These are phyloP conservation scores for Rhinocladiella similis DNA, from an alignment of 2,329 filamentous ascomycete species.

Conservation along the genomic window DNA sequence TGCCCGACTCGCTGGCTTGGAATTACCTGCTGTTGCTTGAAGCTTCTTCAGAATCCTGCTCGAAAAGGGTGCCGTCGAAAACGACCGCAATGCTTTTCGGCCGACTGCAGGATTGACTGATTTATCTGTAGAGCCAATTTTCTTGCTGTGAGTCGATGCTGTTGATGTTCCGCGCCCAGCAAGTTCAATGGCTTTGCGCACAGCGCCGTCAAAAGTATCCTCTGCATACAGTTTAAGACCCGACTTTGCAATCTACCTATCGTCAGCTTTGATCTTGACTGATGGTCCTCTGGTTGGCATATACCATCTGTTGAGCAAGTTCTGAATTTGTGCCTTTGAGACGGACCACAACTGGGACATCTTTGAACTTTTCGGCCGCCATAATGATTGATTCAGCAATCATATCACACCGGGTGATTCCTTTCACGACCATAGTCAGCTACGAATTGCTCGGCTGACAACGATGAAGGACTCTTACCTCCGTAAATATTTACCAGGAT, in stretches of 20 bases:
- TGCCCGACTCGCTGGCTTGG: not conserved
- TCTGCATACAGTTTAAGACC: not conserved
- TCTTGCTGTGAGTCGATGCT: not conserved
- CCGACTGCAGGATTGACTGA: not conserved
- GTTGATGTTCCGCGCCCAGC: not conserved
- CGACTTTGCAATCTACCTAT: not conserved
- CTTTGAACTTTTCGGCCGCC: conserved; percentile 40
- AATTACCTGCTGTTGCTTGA: not conserved
- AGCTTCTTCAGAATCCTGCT: not conserved
- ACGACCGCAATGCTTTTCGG: not conserved
- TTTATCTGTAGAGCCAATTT: too few relatives aligned
- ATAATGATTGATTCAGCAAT: conserved; percentile 52
- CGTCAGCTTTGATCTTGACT: conserved; percentile 25
- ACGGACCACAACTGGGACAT: conserved; percentile 48
- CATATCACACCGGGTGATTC: conserved; percentile 53
- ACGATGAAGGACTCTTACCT: conserved; percentile 22
- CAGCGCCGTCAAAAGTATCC: not conserved
- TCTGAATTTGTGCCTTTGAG: conserved; percentile 51
- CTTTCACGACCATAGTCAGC: conserved; percentile 29
- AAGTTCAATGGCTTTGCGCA: not conserved
- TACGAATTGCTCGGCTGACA: too few relatives aligned
- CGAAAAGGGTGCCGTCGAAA: not conserved
- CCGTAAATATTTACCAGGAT: conserved; percentile 60
- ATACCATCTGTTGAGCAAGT: conserved; percentile 42
- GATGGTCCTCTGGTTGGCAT: not conserved